phyloP scores from a whole-genome alignment of 140 eudicot genomes.

The Anethum foeniculum region DNA sequence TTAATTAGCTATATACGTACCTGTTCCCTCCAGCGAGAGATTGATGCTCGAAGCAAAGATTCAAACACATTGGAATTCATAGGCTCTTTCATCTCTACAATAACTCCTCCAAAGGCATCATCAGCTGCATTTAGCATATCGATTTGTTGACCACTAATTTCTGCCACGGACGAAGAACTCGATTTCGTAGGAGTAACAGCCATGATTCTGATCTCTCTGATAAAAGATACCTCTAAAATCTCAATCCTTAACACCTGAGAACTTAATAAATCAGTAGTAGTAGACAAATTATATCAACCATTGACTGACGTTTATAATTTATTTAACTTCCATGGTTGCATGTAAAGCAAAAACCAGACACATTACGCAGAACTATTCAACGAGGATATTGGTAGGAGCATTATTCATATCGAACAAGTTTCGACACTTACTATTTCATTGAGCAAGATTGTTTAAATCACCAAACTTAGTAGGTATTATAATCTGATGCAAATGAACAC shows the following conservation, averaged over 20 bases:
- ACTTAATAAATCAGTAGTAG: background rate
- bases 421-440: too few species aligned
- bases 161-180: conserved; percentile 2
- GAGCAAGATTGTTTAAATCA: too few species aligned
- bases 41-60: conserved; percentile 45
- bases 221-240: background rate
- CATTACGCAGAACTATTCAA: too few species aligned
- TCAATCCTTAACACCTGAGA: conserved; percentile 10
- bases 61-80: conserved; percentile 34
- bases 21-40: conserved; percentile 44
- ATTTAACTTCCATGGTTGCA: too few species aligned
- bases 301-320: too few species aligned
- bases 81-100: conserved; percentile 33
- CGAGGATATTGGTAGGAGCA: too few species aligned
- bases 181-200: background rate
- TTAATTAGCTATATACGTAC: conserved; percentile 11
- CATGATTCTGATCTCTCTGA: conserved; percentile 1
- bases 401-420: too few species aligned
- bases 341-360: too few species aligned
- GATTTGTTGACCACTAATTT: conserved; percentile 16
- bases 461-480: too few species aligned
- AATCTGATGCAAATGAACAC: too few species aligned
- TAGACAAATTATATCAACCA: too few species aligned
- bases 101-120: conserved; percentile 55
- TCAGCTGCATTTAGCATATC: conserved; percentile 25